These are phyloP conservation scores for Cicer chorassanicum DNA, from an alignment of 306 rosid species.

Conservation along the genomic window DNA sequence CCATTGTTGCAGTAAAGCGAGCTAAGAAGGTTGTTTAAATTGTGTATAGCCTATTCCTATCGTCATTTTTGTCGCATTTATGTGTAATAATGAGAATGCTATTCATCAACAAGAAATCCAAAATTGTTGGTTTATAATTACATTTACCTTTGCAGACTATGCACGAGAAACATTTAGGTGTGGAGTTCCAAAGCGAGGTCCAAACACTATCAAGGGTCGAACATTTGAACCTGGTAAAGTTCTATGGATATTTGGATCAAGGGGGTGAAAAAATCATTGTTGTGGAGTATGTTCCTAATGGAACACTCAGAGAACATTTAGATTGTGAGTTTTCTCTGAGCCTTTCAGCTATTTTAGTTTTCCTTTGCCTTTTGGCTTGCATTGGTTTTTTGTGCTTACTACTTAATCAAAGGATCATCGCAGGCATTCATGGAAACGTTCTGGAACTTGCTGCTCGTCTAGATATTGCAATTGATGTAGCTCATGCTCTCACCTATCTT, in stretches of 20 bases:
- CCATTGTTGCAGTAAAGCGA: slow-evolving; percentile 81
- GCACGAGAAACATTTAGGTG: slow-evolving; percentile 78
- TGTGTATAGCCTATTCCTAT: slow-evolving; percentile 5
- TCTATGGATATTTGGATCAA: slow-evolving; percentile 77
- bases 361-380: slow-evolving; percentile 11
- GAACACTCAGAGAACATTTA: slow-evolving; percentile 91
- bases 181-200: slow-evolving; percentile 87
- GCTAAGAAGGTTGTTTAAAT: slow-evolving; percentile 79
- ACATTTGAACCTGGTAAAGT: slow-evolving; percentile 86
- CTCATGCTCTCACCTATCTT: slow-evolving; percentile 97
- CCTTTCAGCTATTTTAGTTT: slow-evolving; percentile 17
- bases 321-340: slow-evolving; percentile 70
- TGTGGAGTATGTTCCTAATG: slow-evolving; percentile 93
- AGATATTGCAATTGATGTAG: slow-evolving; percentile 91
- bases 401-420: slow-evolving; percentile 44
- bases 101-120: background rate
- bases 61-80: slow-evolving; percentile 25
- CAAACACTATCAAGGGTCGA: slow-evolving; percentile 82
- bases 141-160: slow-evolving; percentile 61
- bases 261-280: slow-evolving; percentile 76
- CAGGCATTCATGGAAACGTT: slow-evolving; percentile 72
- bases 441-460: slow-evolving; percentile 80
- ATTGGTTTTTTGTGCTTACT: slow-evolving; percentile 38
- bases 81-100: slow-evolving; percentile 34
- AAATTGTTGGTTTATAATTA: slow-evolving; percentile 20